Evolutionary conservation across 371 early-diverging fungal species (phyloP), one percentile per base, ranked within the genome.

Genomic region (Mortierella sp.): DNA sequence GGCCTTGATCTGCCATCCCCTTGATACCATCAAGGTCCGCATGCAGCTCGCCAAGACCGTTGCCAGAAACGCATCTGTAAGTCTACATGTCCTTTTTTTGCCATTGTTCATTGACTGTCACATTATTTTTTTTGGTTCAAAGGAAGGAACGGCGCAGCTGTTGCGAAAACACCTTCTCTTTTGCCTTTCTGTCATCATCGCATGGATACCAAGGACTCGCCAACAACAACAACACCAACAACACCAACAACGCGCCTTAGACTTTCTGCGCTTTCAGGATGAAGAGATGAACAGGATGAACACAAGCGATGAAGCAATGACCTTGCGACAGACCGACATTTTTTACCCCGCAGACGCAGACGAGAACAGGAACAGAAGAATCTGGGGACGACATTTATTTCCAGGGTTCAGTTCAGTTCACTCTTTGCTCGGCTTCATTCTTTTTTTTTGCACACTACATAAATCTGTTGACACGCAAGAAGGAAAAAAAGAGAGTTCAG

Each of bases 11-110:
- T 98, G 98, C 88, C 99, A 98, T 85, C 99, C 99, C n/a, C 91
- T 99, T 51, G 99, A 99, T 89, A 99, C 99, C 34, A 97, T 99
- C 90, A 99, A 99, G 92, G 97, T 96, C 78, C 95, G 97, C 89
- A 96, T 96, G 96, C 97, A 96, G 89, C 90, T 96, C 34, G 92
- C 93, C 37, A 92, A 92, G 80, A 92, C 87, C 71, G 75, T 81
- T 8, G 51, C 88, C 21, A 78, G 81, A 31, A 77, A 75, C 43
- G 86, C 80, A 48, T 50, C 77, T 67, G 84, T 83, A 80, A 83
- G 84, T 83, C 9, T 28, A 26, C 76, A 37, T 50, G 31, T n/a
- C 21, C 28, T 51, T 13, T 13, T 24, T 26, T 24, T 16, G 9
- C 26, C 26, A 16, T 67, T 34, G 50, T 75, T n/a, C 43, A 9